A percentile compares a stretch with the other conserved stretches of the same genome.
Evolutionary conservation across 2,329 filamentous ascomycete genomes (phyloP).

Genomic region (Elsinoe batatas): DNA sequence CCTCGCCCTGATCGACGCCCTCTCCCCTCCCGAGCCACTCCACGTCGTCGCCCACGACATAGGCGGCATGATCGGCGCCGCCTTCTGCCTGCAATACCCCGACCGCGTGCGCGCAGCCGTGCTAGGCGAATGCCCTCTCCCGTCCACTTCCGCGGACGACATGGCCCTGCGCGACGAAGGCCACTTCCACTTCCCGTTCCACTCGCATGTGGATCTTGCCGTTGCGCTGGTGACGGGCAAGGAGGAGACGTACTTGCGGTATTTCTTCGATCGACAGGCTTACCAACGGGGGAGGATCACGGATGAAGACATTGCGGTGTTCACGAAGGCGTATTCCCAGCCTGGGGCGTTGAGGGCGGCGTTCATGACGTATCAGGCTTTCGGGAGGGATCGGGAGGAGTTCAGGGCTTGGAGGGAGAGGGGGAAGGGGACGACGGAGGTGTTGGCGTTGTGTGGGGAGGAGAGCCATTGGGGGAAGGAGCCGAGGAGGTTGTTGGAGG

Average conservation of each 20-base stretch:
- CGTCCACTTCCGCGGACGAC: constrained; percentile 28
- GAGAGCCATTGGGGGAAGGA: constrained; percentile 19
- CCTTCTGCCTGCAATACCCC: constrained; percentile 31
- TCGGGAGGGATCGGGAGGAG: constrained; percentile 26
- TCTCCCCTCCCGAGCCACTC: constrained; percentile 29
- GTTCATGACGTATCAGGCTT: constrained; percentile 27
- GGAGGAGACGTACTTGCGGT: constrained; percentile 32
- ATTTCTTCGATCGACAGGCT: constrained; percentile 32
- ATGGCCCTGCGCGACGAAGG: constrained; percentile 17
- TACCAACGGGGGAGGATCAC: constrained; percentile 30
- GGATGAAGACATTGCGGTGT: constrained; percentile 29
- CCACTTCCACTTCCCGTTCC: constrained; percentile 35
- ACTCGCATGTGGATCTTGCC: constrained; percentile 29
- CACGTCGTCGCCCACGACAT: constrained; percentile 42
- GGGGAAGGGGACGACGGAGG: constrained; percentile 23
- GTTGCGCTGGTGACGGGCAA: constrained; percentile 30
- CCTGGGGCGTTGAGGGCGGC: constrained; percentile 27
- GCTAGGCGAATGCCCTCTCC: constrained; percentile 36
- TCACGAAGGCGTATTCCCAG: constrained; percentile 28
- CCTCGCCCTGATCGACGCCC: constrained; percentile 21
- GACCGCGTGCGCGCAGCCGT: constrained; percentile 28
- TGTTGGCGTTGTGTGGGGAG: constrained; percentile 22
- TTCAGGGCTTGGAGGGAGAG: constrained; percentile 20
- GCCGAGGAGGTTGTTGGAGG: constrained; percentile 20
- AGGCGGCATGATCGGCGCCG: constrained; percentile 38